phyloP scores from a whole-genome alignment of 257 asterid species.

The Gentiana straminea region DNA sequence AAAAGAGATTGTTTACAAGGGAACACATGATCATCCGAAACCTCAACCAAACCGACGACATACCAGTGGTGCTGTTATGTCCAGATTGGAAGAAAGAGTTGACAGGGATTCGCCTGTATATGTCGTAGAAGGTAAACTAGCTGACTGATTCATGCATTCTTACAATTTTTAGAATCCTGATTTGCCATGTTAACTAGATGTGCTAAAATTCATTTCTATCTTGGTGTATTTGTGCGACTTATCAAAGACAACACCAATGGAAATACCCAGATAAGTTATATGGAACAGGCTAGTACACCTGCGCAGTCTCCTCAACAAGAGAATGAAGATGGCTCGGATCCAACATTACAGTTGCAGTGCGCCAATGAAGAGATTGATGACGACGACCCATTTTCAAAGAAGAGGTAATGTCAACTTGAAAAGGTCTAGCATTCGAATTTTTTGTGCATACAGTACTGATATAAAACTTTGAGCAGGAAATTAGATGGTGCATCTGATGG shows the following conservation, averaged over 20 bases:
- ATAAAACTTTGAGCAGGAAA: slow-evolving; percentile 40
- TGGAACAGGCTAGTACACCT: slow-evolving; percentile 52
- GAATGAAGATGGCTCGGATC: slow-evolving; percentile 48
- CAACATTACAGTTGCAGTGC: slow-evolving; percentile 42
- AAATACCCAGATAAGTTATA: slow-evolving; percentile 8
- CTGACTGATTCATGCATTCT: background rate
- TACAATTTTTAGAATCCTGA: background rate
- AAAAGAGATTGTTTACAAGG: slow-evolving; percentile 81
- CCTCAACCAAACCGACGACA: slow-evolving; percentile 77
- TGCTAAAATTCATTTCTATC: background rate
- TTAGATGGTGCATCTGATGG: slow-evolving; percentile 59
- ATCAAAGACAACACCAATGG: slow-evolving; percentile 39
- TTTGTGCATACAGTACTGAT: slow-evolving; percentile 4
- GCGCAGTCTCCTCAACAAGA: slow-evolving; percentile 50
- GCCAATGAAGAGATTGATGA: slow-evolving; percentile 54
- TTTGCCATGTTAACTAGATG: background rate
- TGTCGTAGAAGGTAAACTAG: slow-evolving; percentile 57
- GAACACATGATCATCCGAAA: slow-evolving; percentile 90
- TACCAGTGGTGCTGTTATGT: slow-evolving; percentile 54
- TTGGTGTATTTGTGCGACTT: slow-evolving; percentile 17
- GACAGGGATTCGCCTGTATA: slow-evolving; percentile 36
- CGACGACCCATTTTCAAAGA: slow-evolving; percentile 55
- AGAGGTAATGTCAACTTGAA: slow-evolving; percentile 39
- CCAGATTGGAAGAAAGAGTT: slow-evolving; percentile 57
- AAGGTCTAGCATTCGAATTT: slow-evolving; percentile 4